Evolutionary conservation across 1,139 yeast genomes (phyloP), one percentile per base, ranked within the genome.

Genomic region (Hansenula anomala): DNA sequence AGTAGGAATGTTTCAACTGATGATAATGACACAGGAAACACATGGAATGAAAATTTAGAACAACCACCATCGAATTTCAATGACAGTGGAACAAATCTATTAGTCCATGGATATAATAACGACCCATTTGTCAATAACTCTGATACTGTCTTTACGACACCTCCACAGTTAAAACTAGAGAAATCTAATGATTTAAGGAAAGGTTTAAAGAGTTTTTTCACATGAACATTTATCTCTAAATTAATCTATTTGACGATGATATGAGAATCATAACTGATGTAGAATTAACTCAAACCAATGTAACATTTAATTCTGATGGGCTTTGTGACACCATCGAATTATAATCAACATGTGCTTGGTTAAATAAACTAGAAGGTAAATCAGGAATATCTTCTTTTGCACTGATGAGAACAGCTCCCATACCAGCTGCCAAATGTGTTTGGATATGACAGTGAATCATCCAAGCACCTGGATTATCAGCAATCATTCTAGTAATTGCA

Each of bases 361-460:
- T n/a, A 12, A n/a, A 30, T 17, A 36, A 25, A 18, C 12, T 20
- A 13, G 13, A 19, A 4, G 54, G 52, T 4, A 44, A 19, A 14
- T 14, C 9, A 7, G 19, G 14, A 28, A 20, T 23, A 12, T 27
- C 16, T 15, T 49, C 56, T 7, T 51, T 37, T 1, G 55, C 55
- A 42, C 63, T 66, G 22, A 61, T 51, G 11, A 64, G 40, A 9
- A 60, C 50, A 0, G 64, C 67, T 6, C 63, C 66, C 69, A 64
- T 64, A 9, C 69, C 69, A 11, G 63, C 63, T 30, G 59, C 36
- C 40, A 65, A 45, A 39, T 66, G 71, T 25, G 64, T 61, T 12
- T 63, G 52, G 36, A 64, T 62, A 42, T 66, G 71, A 41, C 71
- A 66, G 42, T 66, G 71, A 27, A 66, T 37, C 34, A 66, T 48